These are phyloP conservation scores for Suhomyces pyralidae DNA, from an alignment of 805 yeast species.

Conservation along the genomic window DNA sequence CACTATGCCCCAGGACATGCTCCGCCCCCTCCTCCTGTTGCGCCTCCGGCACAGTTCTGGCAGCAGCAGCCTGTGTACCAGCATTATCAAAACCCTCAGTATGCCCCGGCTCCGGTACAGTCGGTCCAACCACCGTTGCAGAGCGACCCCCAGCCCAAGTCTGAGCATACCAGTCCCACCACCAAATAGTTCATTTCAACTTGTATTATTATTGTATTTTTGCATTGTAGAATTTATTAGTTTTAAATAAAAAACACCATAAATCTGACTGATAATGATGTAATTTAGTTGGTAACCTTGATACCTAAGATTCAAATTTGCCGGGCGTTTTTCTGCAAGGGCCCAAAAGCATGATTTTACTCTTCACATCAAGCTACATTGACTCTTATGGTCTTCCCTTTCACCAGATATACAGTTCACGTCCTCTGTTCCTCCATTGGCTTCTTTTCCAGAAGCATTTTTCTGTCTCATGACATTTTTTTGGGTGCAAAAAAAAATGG, in stretches of 20 bases:
- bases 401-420: background rate
- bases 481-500: background rate
- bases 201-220: background rate
- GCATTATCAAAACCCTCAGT: background rate
- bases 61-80: conserved; percentile 1
- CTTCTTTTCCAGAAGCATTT: background rate
- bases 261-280: background rate
- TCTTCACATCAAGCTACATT: background rate
- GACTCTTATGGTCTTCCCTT: background rate
- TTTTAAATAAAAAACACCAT: background rate
- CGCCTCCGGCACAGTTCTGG: background rate
- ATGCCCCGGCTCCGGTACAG: background rate
- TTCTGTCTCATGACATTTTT: background rate
- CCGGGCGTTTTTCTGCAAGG: background rate
- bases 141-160: background rate
- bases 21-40: conserved; percentile 1
- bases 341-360: too few relatives aligned
- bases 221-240: background rate
- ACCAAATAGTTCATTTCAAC: conserved; percentile 2
- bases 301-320: too few relatives aligned
- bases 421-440: background rate
- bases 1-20: conserved; percentile 5
- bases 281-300: too few relatives aligned
- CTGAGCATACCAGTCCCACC: conserved; percentile 3
- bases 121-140: background rate